These are phyloP conservation scores for Silybum marianum DNA, from an alignment of 129 eudicot genomes.

Conservation along the genomic window DNA sequence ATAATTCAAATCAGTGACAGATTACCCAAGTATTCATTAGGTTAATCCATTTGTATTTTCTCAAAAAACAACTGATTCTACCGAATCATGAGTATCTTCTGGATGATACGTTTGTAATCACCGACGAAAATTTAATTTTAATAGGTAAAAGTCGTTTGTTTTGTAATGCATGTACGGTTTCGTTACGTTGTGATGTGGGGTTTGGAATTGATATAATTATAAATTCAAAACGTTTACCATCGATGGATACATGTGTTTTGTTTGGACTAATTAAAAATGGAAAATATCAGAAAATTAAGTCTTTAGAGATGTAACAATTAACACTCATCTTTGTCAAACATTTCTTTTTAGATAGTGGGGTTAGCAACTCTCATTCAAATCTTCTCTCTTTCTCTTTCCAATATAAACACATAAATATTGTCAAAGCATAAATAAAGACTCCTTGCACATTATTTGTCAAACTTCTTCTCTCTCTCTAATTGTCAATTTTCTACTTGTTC, in stretches of 20 bases:
- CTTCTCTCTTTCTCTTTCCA: conserved; percentile 19
- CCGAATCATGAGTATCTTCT: no score
- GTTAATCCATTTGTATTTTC: no score
- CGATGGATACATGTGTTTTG: neutral
- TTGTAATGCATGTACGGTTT: no score
- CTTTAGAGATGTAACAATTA: conserved; percentile 29
- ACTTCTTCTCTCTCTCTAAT: conserved; percentile 23
- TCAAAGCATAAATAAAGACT: conserved; percentile 79
- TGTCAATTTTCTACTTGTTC: conserved; percentile 22
- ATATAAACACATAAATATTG: conserved; percentile 47
- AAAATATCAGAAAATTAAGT: conserved; percentile 13
- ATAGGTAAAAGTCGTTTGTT: no score
- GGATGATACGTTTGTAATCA: no score
- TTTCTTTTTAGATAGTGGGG: conserved; percentile 57
- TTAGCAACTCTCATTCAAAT: conserved; percentile 43
- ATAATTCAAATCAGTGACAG: no score
- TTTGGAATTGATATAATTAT: neutral
- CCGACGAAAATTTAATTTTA: no score
- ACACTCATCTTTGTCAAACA: conserved; percentile 58
- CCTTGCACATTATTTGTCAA: conserved; percentile 51
- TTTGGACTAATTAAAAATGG: neutral
- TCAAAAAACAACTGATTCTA: no score
- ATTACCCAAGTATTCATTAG: no score
- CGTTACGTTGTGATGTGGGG: neutral
- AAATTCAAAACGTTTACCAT: neutral